Evolutionary conservation across 805 yeast genomes (phyloP).

Genomic region (Ogataea methylovora): DNA sequence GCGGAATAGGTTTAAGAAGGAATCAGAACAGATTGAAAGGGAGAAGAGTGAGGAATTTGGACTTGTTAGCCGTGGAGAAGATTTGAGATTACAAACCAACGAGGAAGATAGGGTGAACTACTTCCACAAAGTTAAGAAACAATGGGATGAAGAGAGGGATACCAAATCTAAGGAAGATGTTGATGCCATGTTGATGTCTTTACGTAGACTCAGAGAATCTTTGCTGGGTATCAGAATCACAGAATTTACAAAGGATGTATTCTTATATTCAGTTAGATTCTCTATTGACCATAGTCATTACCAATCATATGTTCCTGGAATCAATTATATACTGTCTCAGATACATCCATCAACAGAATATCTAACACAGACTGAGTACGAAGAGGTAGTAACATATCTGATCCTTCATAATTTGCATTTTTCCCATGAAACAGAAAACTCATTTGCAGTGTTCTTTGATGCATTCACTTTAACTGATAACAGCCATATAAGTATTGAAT

Average conservation of each 20-base stretch:
- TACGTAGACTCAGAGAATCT: conserved; percentile 51
- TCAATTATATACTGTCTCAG: conserved; percentile 31
- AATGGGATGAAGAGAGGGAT: conserved; percentile 7
- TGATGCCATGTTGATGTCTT: conserved; percentile 24
- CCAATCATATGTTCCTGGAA: conserved; percentile 48
- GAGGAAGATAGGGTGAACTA: conserved; percentile 32
- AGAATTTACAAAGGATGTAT: conserved; percentile 37
- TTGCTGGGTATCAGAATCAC: conserved; percentile 31
- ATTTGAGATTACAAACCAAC: conserved; percentile 37
- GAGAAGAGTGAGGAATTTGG: conserved; percentile 33
- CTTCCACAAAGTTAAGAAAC: conserved; percentile 29
- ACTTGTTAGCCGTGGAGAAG: conserved; percentile 55
- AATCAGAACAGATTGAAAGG: conserved; percentile 11
- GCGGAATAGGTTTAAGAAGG: conserved; percentile 24
- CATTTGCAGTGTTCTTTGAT: conserved; percentile 18
- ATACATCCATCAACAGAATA: not conserved
- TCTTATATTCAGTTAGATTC: conserved; percentile 38
- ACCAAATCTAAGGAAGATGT: not conserved
- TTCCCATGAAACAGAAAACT: conserved; percentile 24
- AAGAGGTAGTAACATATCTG: conserved; percentile 34
- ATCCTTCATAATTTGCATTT: conserved; percentile 40
- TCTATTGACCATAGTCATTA: conserved; percentile 39
- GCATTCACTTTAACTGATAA: not conserved
- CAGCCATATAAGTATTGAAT: no score
- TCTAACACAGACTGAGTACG: conserved; percentile 24